Evolutionary conservation across 2,329 filamentous ascomycete genomes (phyloP).

Genomic region (Trichophyton simii): DNA sequence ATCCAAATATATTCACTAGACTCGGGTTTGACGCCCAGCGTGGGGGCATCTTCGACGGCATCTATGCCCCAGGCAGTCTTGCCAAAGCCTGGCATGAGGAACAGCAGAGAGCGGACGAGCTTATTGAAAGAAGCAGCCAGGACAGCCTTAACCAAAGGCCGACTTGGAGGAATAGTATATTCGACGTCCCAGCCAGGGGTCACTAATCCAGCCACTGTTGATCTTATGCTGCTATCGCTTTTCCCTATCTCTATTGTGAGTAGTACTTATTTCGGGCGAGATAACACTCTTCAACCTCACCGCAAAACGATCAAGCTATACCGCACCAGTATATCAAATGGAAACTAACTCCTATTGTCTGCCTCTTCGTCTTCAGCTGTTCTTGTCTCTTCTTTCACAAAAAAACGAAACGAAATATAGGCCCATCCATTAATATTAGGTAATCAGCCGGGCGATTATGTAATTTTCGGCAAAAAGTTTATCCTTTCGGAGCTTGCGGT

Average conservation of each 20-base stretch:
- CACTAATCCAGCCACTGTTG: neutral
- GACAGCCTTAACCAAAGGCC: conserved; percentile 38
- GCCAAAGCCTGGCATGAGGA: conserved; percentile 83
- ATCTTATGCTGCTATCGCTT: neutral
- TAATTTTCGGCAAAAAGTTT: neutral
- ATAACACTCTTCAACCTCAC: neutral
- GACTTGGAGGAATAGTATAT: conserved; percentile 67
- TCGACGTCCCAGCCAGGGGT: conserved; percentile 34
- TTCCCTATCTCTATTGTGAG: neutral
- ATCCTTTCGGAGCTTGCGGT: neutral
- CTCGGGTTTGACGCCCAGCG: conserved; percentile 54
- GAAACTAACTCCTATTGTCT: no score
- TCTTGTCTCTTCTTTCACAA: no score
- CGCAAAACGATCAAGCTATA: no score
- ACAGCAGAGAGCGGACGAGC: conserved; percentile 53
- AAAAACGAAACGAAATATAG: no score
- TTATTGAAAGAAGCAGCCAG: conserved; percentile 55
- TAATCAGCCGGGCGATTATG: neutral
- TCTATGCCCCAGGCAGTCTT: conserved; percentile 80
- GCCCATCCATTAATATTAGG: no score
- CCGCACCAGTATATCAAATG: no score
- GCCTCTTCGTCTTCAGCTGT: neutral
- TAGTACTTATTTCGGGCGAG: neutral
- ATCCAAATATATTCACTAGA: conserved; percentile 63
- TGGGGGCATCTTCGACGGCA: conserved; percentile 60